Conservation (phyloP, 1,139 yeast genomes). For the Spencermartinsiella ligniputridi region DNA sequence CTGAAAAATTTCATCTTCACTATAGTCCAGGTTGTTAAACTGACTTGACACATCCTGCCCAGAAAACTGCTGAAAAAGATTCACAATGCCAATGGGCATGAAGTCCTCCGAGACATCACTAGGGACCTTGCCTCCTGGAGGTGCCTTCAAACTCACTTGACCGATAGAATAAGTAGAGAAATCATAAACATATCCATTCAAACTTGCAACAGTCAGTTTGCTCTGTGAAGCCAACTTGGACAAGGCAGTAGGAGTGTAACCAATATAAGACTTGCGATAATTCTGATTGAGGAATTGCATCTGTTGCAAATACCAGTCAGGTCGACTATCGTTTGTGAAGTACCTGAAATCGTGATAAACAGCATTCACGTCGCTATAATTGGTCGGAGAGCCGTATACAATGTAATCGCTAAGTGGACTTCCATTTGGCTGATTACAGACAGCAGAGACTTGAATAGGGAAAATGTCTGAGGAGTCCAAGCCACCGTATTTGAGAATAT, state of each 20-base stretch:
- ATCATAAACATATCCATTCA: slow-evolving; percentile 38
- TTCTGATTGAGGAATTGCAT: slow-evolving; percentile 35
- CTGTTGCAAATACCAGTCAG: slow-evolving; percentile 41
- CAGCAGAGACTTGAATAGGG: slow-evolving; percentile 39
- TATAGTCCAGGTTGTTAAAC: slow-evolving; percentile 27
- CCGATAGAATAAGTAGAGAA: slow-evolving; percentile 36
- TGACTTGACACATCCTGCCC: slow-evolving; percentile 36
- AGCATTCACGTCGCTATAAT: slow-evolving; percentile 37
- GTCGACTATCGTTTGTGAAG: slow-evolving; percentile 37
- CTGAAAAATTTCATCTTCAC: slow-evolving; percentile 23
- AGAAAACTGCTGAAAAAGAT: slow-evolving; percentile 31
- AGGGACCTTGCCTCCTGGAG: slow-evolving; percentile 27
- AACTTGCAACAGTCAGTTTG: slow-evolving; percentile 28
- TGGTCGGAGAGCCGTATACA: slow-evolving; percentile 34
- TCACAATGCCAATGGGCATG: slow-evolving; percentile 29
- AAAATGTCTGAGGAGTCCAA: slow-evolving; percentile 33
- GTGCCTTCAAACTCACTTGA: slow-evolving; percentile 33
- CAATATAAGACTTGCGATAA: slow-evolving; percentile 36
- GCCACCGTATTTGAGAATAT: slow-evolving; percentile 37
- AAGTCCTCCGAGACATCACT: slow-evolving; percentile 28
- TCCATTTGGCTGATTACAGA: slow-evolving; percentile 35
- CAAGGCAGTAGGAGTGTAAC: slow-evolving; percentile 35
- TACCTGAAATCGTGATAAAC: slow-evolving; percentile 39
- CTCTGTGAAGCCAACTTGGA: slow-evolving; percentile 25
- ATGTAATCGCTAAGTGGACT: slow-evolving; percentile 29